Evolutionary conservation across 2,329 filamentous ascomycete species (phyloP).

Genomic region (Verticillium nubilum): DNA sequence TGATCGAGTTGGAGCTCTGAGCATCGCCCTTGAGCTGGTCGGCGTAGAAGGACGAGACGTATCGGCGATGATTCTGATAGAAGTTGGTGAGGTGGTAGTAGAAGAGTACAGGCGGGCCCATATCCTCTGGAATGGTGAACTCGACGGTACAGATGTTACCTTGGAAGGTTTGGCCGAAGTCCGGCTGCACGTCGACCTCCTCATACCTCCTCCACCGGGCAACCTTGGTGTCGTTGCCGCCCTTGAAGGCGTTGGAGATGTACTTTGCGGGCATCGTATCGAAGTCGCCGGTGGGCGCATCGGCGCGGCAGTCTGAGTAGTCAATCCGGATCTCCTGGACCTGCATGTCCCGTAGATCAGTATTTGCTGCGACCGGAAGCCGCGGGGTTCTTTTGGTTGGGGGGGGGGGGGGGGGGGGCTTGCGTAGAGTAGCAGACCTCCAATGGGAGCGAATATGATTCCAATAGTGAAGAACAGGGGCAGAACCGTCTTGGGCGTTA

Average conservation of each 20-base stretch:
- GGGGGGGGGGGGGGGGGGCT: too few relatives aligned
- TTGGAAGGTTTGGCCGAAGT: constrained; percentile 24
- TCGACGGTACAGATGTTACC: constrained; percentile 63
- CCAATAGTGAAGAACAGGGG: constrained; percentile 89
- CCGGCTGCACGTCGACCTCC: constrained; percentile 33
- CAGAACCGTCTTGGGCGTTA: constrained; percentile 89
- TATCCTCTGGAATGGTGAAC: constrained; percentile 73
- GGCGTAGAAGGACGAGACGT: constrained; percentile 83
- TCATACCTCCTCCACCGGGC: constrained; percentile 35
- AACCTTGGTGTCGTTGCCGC: constrained; percentile 30
- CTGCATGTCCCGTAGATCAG: constrained; percentile 33
- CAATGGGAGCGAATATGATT: constrained; percentile 89
- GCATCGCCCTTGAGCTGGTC: constrained; percentile 72
- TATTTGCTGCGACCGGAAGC: not conserved
- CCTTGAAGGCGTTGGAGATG: constrained; percentile 69
- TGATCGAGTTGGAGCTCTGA: constrained; percentile 55
- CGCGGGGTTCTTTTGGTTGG: not conserved
- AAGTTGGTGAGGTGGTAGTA: constrained; percentile 98
- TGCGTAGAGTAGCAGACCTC: constrained; percentile 79
- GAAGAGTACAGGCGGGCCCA: constrained; percentile 78
- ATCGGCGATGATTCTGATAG: constrained; percentile 97
- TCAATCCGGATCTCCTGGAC: constrained; percentile 89
- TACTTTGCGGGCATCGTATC: constrained; percentile 48
- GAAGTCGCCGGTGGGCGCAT: constrained; percentile 45
- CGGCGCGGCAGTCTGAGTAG: constrained; percentile 70